Evolutionary conservation across 2,329 filamentous ascomycete genomes (phyloP).

Genomic region (Aurifilum marmelostoma): DNA sequence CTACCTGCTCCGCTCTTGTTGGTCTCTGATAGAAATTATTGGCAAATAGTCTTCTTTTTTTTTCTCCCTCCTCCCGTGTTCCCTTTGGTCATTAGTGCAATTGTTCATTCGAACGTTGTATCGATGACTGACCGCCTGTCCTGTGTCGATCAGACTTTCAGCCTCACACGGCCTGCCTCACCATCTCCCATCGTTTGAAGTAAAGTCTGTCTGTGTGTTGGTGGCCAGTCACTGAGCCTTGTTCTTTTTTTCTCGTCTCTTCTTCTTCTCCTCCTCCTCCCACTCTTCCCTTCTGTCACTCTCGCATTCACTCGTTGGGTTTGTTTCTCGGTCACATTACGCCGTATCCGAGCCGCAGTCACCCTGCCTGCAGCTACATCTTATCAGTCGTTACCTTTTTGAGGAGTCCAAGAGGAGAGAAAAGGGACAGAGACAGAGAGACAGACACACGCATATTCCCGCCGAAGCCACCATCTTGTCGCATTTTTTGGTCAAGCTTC

Average conservation of each 20-base stretch:
- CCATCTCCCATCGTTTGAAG: neutral
- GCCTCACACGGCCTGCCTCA: neutral
- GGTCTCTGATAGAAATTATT: neutral
- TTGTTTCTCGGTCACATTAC: too few species aligned
- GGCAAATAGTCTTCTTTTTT: neutral
- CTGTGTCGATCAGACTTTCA: slow-evolving; percentile 10
- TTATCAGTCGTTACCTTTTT: neutral
- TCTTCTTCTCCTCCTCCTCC: too few species aligned
- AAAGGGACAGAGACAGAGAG: too few species aligned
- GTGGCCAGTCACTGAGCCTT: too few species aligned
- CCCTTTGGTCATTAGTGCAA: neutral
- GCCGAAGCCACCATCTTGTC: too few species aligned
- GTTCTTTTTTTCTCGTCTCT: neutral
- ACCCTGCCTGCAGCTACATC: neutral
- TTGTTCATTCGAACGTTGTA: neutral
- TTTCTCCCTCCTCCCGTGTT: neutral
- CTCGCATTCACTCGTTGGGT: neutral
- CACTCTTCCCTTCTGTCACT: neutral
- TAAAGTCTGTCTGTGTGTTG: neutral
- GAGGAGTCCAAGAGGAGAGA: too few species aligned
- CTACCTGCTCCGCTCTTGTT: too few species aligned
- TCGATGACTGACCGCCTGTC: slow-evolving; percentile 7
- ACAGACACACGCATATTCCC: too few species aligned
- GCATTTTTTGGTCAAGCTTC: neutral
- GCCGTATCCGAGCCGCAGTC: too few species aligned